Percentiles rank a stretch among this genome's conserved stretches.
Conservation (phyloP, 2,329 filamentous ascomycete species). For the Alternaria gaisen region DNA sequence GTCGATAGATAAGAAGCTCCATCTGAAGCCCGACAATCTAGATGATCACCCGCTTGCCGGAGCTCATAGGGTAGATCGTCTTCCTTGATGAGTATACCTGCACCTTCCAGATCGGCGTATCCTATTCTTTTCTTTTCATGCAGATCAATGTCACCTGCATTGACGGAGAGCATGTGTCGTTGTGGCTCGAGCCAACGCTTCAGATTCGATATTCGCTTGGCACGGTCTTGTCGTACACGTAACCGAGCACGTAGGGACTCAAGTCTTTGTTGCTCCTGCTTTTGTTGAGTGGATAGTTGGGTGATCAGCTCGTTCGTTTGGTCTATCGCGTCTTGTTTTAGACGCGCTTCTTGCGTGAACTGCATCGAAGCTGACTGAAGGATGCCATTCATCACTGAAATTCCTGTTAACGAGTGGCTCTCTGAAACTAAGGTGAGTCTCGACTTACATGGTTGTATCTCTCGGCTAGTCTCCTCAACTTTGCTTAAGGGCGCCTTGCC, state of each 20-base stretch:
- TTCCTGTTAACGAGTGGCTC: slow-evolving; percentile 1
- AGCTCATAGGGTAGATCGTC: slow-evolving; percentile 41
- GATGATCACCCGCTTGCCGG: slow-evolving; percentile 40
- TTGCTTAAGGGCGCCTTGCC: slow-evolving; percentile 52
- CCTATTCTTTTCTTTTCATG: slow-evolving; percentile 57
- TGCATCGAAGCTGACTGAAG: slow-evolving; percentile 80
- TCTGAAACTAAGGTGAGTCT: background rate
- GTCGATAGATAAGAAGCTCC: slow-evolving; percentile 43
- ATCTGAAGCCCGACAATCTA: slow-evolving; percentile 41
- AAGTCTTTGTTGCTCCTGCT: slow-evolving; percentile 77
- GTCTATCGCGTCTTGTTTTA: slow-evolving; percentile 86
- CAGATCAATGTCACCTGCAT: slow-evolving; percentile 48
- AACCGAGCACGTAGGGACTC: slow-evolving; percentile 74
- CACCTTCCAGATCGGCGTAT: slow-evolving; percentile 57
- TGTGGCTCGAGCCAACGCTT: slow-evolving; percentile 77
- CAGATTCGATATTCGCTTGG: slow-evolving; percentile 79
- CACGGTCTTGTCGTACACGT: slow-evolving; percentile 69
- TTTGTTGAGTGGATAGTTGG: slow-evolving; percentile 79
- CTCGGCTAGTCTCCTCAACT: slow-evolving; percentile 78
- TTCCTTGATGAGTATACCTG: slow-evolving; percentile 38
- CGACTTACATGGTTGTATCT: slow-evolving; percentile 78
- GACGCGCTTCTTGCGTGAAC: slow-evolving; percentile 80
- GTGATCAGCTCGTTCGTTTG: slow-evolving; percentile 82
- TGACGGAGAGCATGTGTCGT: slow-evolving; percentile 61
- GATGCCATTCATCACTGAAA: slow-evolving; percentile 77